A percentile compares a stretch with the other conserved stretches of the same genome.
Conservation (phyloP, 2,329 filamentous ascomycete species). For the Thermochaetoides dissita region DNA sequence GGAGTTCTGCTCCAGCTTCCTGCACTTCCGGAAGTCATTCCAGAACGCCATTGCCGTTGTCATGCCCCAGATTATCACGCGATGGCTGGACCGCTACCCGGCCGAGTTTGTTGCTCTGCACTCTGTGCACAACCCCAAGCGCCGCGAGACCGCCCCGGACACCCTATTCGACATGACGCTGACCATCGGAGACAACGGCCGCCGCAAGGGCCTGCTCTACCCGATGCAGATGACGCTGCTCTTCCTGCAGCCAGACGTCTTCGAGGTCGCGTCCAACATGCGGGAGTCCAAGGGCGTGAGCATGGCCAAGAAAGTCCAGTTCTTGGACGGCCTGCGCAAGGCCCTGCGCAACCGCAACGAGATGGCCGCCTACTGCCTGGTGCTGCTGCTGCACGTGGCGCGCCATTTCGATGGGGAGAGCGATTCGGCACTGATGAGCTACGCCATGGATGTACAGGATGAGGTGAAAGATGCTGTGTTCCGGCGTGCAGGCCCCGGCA, state of each 20-base stretch:
- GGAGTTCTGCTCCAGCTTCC: conserved; percentile 52
- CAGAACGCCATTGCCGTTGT: conserved; percentile 51
- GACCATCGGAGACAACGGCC: conserved; percentile 43
- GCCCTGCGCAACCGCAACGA: conserved; percentile 50
- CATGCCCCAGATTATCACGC: conserved; percentile 46
- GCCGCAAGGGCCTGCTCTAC: conserved; percentile 41
- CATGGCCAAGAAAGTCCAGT: conserved; percentile 52
- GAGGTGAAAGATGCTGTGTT: conserved; percentile 55
- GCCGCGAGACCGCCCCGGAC: conserved; percentile 51
- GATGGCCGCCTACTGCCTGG: conserved; percentile 51
- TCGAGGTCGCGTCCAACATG: conserved; percentile 55
- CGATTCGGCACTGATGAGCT: conserved; percentile 51
- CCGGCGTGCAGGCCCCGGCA: conserved; percentile 32
- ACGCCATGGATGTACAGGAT: conserved; percentile 55
- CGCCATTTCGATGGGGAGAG: conserved; percentile 50
- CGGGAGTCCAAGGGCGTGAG: conserved; percentile 47
- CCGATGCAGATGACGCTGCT: conserved; percentile 50
- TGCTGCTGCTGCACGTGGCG: conserved; percentile 46
- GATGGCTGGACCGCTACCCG: conserved; percentile 53
- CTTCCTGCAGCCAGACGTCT: conserved; percentile 53
- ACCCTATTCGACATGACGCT: conserved; percentile 57
- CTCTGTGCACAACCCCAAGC: conserved; percentile 33
- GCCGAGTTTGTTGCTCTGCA: conserved; percentile 52
- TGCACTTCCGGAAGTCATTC: conserved; percentile 49
- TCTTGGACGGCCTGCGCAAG: conserved; percentile 50